Evolutionary conservation across 345 rosid species (phyloP).

Genomic region (Acer campestre): DNA sequence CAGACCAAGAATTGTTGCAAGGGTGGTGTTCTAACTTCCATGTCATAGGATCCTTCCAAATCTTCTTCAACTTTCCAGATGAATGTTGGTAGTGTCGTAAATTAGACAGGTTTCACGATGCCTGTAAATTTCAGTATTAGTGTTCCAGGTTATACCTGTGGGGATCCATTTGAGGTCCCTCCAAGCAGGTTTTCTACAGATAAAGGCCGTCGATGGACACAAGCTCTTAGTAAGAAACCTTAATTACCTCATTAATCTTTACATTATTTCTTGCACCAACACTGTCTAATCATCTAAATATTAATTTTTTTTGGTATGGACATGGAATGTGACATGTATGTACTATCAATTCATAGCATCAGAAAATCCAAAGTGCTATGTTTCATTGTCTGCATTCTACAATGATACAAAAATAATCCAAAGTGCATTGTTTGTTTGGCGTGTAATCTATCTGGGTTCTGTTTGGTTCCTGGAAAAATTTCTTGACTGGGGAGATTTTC

Average conservation of each 20-base stretch:
- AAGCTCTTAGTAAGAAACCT: no score
- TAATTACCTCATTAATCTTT: no score
- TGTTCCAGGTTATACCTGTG: conserved; percentile 71
- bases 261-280: no score
- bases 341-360: conserved; percentile 72
- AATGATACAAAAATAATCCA: conserved; percentile 28
- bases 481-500: not conserved
- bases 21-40: conserved; percentile 69
- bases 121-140: conserved; percentile 66
- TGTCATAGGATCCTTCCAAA: conserved; percentile 54
- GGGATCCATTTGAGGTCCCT: conserved; percentile 24
- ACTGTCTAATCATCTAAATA: no score
- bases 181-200: no score
- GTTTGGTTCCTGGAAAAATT: not conserved
- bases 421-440: not conserved
- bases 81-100: conserved; percentile 35
- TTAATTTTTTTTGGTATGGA: conserved; percentile 36
- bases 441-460: not conserved
- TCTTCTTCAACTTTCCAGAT: conserved; percentile 51
- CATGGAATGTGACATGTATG: conserved; percentile 71
- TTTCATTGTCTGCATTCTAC: conserved; percentile 81
- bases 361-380: conserved; percentile 70
- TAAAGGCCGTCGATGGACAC: no score
- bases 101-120: conserved; percentile 31
- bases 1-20: conserved; percentile 75